A percentile compares a stretch with the other conserved stretches of the same genome.
These are phyloP conservation scores for Karstenula rhodostoma DNA, from an alignment of 2,329 filamentous ascomycete species.

Conservation along the genomic window DNA sequence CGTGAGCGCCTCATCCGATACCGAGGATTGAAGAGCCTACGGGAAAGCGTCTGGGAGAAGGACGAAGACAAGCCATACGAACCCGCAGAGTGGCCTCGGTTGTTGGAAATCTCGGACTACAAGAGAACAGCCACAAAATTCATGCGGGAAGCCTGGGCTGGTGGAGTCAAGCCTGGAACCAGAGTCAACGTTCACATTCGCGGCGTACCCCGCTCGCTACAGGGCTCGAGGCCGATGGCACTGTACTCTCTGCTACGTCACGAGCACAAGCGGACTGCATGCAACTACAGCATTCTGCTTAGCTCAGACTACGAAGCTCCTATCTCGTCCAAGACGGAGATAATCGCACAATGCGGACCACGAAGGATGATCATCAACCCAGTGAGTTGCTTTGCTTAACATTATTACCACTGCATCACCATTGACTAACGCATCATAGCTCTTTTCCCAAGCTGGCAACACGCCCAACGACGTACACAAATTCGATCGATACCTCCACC, in stretches of 20 bases:
- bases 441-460: slow-evolving; percentile 88
- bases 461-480: slow-evolving; percentile 98
- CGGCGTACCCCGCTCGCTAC: slow-evolving; percentile 63
- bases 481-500: slow-evolving; percentile 89
- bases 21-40: slow-evolving; percentile 88
- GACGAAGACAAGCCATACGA: slow-evolving; percentile 87
- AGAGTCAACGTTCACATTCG: slow-evolving; percentile 81
- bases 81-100: slow-evolving; percentile 85
- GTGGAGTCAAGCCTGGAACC: slow-evolving; percentile 84
- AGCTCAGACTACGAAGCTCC: slow-evolving; percentile 78
- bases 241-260: slow-evolving; percentile 90
- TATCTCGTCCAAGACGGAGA: slow-evolving; percentile 88
- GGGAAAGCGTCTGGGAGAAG: slow-evolving; percentile 87
- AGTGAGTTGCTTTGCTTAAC: slow-evolving; percentile 27
- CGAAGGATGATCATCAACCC: slow-evolving; percentile 88
- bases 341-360: slow-evolving; percentile 90
- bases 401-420: background rate
- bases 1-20: slow-evolving; percentile 86
- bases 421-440: slow-evolving; percentile 30
- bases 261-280: slow-evolving; percentile 89
- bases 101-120: slow-evolving; percentile 91
- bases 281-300: slow-evolving; percentile 87
- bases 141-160: slow-evolving; percentile 83
- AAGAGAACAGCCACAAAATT: slow-evolving; percentile 79
- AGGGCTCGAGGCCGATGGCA: slow-evolving; percentile 68